phyloP scores from a whole-genome alignment of 83 land plant species.

The Thuja plicata region DNA sequence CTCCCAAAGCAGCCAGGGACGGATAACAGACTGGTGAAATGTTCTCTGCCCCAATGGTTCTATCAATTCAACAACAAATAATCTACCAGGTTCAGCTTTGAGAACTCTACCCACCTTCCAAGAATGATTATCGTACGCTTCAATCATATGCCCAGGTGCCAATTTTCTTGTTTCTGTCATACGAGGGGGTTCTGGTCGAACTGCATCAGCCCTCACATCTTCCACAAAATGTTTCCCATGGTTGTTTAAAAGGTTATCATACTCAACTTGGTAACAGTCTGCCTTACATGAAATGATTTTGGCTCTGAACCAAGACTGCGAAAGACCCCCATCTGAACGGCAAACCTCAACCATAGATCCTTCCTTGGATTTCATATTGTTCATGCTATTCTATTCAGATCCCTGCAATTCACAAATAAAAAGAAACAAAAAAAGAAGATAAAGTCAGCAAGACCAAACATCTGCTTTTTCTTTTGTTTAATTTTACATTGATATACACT shows the following conservation, averaged over 20 bases:
- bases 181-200: constrained; percentile 45
- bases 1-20: constrained; percentile 38
- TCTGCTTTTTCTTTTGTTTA: neutral
- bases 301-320: constrained; percentile 49
- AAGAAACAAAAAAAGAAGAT: neutral
- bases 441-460: neutral
- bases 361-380: constrained; percentile 16
- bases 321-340: constrained; percentile 25
- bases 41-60: constrained; percentile 31
- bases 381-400: neutral
- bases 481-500: neutral
- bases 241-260: constrained; percentile 16
- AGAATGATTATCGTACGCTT: constrained; percentile 32
- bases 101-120: constrained; percentile 49
- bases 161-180: constrained; percentile 14
- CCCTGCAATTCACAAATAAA: neutral
- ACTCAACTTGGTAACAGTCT: constrained; percentile 34
- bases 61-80: constrained; percentile 28
- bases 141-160: constrained; percentile 48
- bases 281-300: constrained; percentile 49
- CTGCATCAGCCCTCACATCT: constrained; percentile 34
- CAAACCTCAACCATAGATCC: constrained; percentile 52
- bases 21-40: constrained; percentile 15
- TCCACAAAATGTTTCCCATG: constrained; percentile 17
- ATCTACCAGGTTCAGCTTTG: constrained; percentile 14